These are phyloP conservation scores for Sugiyamaella novakii DNA, from an alignment of 1,139 yeast genomes.

Conservation along the genomic window DNA sequence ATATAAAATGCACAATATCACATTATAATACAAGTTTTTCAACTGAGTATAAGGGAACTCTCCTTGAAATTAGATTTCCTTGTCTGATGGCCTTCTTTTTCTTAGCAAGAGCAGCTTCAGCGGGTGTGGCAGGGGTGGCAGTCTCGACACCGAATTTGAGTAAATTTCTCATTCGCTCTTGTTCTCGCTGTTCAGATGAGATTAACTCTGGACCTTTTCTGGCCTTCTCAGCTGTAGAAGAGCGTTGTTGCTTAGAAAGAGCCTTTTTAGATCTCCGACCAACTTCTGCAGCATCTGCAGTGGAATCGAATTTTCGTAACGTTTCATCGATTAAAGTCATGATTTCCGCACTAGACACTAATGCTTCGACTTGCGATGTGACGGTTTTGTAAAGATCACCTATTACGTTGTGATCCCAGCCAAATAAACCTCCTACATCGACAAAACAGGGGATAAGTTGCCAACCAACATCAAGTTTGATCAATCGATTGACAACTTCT, in stretches of 20 bases:
- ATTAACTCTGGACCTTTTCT: conserved; percentile 19
- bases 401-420: conserved; percentile 55
- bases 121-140: not conserved
- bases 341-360: conserved; percentile 55
- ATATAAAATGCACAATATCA: conserved; percentile 6
- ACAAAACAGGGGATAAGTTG: conserved; percentile 61
- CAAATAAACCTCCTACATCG: conserved; percentile 73
- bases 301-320: conserved; percentile 38
- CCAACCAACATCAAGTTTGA: conserved; percentile 56
- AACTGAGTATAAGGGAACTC: conserved; percentile 35
- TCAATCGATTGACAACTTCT: conserved; percentile 48
- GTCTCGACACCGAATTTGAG: conserved; percentile 20
- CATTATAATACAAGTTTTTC: conserved; percentile 34
- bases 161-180: conserved; percentile 26
- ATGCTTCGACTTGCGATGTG: conserved; percentile 52
- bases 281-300: conserved; percentile 30
- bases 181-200: conserved; percentile 30
- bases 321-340: conserved; percentile 60
- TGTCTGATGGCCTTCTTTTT: conserved; percentile 40
- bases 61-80: conserved; percentile 36
- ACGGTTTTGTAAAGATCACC: conserved; percentile 50
- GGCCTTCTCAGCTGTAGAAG: conserved; percentile 9
- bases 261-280: conserved; percentile 15
- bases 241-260: conserved; percentile 17
- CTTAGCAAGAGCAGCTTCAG: conserved; percentile 18